A percentile compares a stretch with the other conserved stretches of the same genome.
Conservation (phyloP, 768 basidiomycete genomes). For the Mycena crocata region DNA sequence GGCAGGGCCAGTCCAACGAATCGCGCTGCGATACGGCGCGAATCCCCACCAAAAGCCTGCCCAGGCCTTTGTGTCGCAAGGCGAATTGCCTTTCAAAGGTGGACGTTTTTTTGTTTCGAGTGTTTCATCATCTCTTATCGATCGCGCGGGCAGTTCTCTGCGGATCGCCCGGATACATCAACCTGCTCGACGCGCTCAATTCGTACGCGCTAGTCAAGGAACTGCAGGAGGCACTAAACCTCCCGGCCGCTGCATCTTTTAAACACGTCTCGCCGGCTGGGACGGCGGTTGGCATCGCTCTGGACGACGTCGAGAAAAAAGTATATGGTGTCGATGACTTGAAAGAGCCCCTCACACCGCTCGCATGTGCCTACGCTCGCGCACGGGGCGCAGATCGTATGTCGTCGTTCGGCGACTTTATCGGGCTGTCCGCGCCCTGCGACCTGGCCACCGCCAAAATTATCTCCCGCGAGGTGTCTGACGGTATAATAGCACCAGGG, state of each 20-base stretch:
- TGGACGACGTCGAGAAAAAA: conserved; percentile 87
- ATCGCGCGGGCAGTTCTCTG: conserved; percentile 71
- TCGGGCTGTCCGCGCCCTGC: conserved; percentile 92
- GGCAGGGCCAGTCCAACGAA: conserved; percentile 81
- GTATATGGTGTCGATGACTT: conserved; percentile 98
- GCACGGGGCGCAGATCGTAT: conserved; percentile 98
- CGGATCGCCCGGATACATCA: conserved; percentile 98
- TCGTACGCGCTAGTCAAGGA: conserved; percentile 97
- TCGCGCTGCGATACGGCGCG: conserved; percentile 92
- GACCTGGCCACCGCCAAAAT: conserved; percentile 95
- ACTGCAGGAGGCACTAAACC: conserved; percentile 83
- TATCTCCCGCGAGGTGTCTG: conserved; percentile 98
- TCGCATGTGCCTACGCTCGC: conserved; percentile 94
- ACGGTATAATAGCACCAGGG: conserved; percentile 97
- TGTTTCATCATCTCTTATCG: neutral
- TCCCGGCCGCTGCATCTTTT: conserved; percentile 98
- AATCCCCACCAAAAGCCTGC: conserved; percentile 99
- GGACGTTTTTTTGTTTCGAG: conserved; percentile 13
- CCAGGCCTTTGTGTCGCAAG: conserved; percentile 91
- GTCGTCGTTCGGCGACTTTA: conserved; percentile 99
- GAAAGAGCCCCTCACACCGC: conserved; percentile 87
- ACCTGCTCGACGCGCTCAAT: conserved; percentile 96
- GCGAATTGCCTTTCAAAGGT: conserved; percentile 96
- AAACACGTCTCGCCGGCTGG: conserved; percentile 99
- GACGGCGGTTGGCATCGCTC: conserved; percentile 89